A percentile compares a stretch with the other conserved stretches of the same genome.
These are phyloP conservation scores for Pseudogymnoascus sp. DNA, from an alignment of 2,329 filamentous ascomycete genomes.

Conservation along the genomic window DNA sequence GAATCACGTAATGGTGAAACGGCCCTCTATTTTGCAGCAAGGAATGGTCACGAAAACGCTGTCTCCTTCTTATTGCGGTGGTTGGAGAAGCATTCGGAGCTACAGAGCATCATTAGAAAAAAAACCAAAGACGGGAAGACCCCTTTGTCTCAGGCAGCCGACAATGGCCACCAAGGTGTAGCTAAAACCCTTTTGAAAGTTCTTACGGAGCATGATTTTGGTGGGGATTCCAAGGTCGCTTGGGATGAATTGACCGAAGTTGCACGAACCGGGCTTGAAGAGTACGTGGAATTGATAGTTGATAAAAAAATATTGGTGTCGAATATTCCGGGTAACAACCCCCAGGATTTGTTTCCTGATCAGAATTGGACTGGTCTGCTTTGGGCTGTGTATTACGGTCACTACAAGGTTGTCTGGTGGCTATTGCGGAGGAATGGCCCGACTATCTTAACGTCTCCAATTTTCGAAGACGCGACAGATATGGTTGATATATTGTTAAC, in stretches of 20 bases:
- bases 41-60: neutral
- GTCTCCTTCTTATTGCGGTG: neutral
- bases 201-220: neutral
- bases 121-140: neutral
- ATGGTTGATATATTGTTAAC: neutral
- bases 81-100: neutral
- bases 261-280: neutral
- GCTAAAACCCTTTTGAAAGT: neutral
- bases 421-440: neutral
- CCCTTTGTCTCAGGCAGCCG: neutral
- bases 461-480: neutral
- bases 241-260: neutral
- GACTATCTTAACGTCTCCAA: neutral
- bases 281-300: neutral
- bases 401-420: neutral
- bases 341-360: neutral
- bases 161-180: neutral
- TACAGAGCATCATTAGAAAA: neutral
- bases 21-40: neutral
- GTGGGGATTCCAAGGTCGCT: neutral
- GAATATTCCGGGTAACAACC: neutral
- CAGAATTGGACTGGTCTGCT: neutral
- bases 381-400: neutral
- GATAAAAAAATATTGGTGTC: neutral
- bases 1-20: neutral